Evolutionary conservation across 2,329 filamentous ascomycete species (phyloP), one percentile per base, ranked within the genome.

Genomic region (Monosporascus sp.): DNA sequence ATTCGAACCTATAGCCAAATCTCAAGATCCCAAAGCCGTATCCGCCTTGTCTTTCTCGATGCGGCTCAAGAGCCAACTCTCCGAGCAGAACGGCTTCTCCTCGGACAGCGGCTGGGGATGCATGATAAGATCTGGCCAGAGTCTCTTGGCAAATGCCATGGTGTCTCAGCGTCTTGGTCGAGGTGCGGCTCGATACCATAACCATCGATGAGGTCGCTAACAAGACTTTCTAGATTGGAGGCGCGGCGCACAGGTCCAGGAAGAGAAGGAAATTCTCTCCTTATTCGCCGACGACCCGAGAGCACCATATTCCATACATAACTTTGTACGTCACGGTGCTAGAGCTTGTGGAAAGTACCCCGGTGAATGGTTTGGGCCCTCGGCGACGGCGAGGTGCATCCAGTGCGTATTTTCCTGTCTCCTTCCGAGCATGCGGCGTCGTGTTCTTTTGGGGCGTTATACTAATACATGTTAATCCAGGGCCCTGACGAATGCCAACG

Each of bases 341-440:
- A 78, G 81, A 37, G 87, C 88, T 3, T 99, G 94, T 70, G 92
- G 91, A 4, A 97, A 96, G 71, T 89, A 95, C 65, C 94, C 94
- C 0, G 94, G 94, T 38, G 91, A 97, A 72, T 99, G 94, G 94
- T 99, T 99, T 72, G 94, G 94, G 0, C 94, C 94, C n/a, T 97
- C 91, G 19, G 94, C 94, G 7, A 95, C 94, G 9, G 92, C 94
- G 47, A 85, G 87, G 53, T 97, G 94, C 70, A 97, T 99, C 60
- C 87, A 94, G 91, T 95, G 75, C 69, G 88, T 72, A 46, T 26
- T 47, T 22, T 14, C 22, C 8, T 37, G 37, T 40, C 7, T 17
- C 49, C 16, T 7, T 16, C 22, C 17, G 8, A 43, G 14, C 51
- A 27, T 16, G 11, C 22, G 14, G 11, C 5, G 2, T 46, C 22